Conservation (phyloP, 805 yeast species). For the Wickerhamiella qilinensis region DNA sequence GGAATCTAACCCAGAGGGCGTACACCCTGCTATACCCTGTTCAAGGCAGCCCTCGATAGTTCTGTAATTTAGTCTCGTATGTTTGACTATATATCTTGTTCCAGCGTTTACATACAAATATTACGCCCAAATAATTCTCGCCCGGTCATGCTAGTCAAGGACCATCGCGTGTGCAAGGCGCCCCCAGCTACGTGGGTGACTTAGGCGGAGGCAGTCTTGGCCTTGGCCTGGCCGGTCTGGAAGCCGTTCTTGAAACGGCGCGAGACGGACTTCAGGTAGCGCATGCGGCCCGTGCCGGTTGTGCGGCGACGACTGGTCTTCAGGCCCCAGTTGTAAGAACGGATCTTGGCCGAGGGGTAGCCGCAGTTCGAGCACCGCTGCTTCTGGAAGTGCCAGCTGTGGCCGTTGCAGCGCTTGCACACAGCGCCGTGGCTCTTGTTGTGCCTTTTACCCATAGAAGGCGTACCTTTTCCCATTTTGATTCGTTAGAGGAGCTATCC, state of each 20-base stretch:
- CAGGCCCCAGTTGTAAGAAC: conserved; percentile 90
- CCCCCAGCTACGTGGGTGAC: too few relatives aligned
- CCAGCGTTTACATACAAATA: neutral
- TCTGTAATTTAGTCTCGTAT: neutral
- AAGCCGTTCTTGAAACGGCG: conserved; percentile 99
- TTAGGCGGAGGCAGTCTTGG: conserved; percentile 39
- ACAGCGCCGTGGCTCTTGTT: conserved; percentile 93
- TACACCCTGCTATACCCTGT: too few relatives aligned
- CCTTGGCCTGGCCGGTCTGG: conserved; percentile 62
- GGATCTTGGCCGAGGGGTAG: conserved; percentile 98
- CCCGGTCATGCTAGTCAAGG: neutral
- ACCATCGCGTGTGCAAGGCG: too few relatives aligned
- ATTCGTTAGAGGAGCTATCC: too few relatives aligned
- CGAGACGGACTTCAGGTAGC: conserved; percentile 89
- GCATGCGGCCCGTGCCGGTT: conserved; percentile 99
- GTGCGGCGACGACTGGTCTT: conserved; percentile 99
- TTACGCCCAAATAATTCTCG: neutral
- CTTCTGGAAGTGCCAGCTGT: conserved; percentile 99
- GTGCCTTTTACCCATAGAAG: conserved; percentile 99
- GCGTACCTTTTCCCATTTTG: conserved; percentile 73
- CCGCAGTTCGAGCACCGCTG: conserved; percentile 98
- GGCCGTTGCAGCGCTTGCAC: conserved; percentile 93
- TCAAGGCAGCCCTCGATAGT: too few relatives aligned
- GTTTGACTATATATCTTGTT: neutral
- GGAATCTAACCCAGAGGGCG: too few relatives aligned